Conservation (phyloP, 2,329 filamentous ascomycete species). For the Thermoascus crustaceus region DNA sequence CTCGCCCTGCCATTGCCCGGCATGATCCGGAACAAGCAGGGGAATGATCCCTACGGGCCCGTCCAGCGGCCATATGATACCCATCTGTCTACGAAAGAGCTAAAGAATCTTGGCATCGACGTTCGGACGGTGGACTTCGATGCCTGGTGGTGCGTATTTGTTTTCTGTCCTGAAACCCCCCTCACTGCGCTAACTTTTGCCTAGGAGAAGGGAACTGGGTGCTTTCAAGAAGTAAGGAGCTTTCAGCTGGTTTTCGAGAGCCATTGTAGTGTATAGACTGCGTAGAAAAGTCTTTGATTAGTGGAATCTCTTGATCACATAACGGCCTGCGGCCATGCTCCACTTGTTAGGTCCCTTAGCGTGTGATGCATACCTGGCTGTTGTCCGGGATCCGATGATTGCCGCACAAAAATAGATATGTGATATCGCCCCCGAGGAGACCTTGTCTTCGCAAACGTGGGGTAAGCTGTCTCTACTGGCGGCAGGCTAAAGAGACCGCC, state of each 20-base stretch:
- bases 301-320: too few relatives aligned
- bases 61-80: conserved; percentile 81
- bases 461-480: too few relatives aligned
- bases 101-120: conserved; percentile 67
- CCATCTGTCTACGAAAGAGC: conserved; percentile 67
- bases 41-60: conserved; percentile 61
- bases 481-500: too few relatives aligned
- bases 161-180: neutral
- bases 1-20: conserved; percentile 63
- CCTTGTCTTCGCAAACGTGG: too few relatives aligned
- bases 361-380: too few relatives aligned
- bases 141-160: conserved; percentile 61
- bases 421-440: too few relatives aligned
- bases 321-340: too few relatives aligned
- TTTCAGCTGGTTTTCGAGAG: neutral
- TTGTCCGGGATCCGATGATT: too few relatives aligned
- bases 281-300: too few relatives aligned
- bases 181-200: neutral
- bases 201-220: conserved; percentile 25
- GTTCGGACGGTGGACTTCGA: conserved; percentile 66
- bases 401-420: too few relatives aligned
- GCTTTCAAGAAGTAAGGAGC: conserved; percentile 18
- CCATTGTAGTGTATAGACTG: too few relatives aligned
- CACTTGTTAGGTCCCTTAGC: too few relatives aligned
- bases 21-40: conserved; percentile 59